Evolutionary conservation across 2,329 filamentous ascomycete genomes (phyloP).

Genomic region (Clonostachys rhizophaga): DNA sequence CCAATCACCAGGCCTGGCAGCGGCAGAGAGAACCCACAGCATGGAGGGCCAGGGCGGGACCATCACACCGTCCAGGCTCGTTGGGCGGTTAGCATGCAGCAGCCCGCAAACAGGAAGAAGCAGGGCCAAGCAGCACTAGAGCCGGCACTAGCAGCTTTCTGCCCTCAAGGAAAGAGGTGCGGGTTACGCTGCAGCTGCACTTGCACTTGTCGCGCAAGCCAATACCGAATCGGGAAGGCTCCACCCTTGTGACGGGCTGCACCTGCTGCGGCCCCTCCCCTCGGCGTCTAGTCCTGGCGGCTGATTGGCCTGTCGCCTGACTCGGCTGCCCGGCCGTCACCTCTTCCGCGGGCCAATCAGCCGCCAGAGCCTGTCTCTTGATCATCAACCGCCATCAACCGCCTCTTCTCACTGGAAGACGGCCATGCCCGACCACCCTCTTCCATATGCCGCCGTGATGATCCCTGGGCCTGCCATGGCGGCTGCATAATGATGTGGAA

Average conservation of each 20-base stretch:
- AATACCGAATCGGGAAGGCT: too few relatives aligned
- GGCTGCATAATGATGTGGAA: too few relatives aligned
- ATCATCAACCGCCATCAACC: too few relatives aligned
- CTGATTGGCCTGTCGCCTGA: slow-evolving; percentile 1
- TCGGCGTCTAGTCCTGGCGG: slow-evolving; percentile 2
- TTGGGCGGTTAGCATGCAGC: background rate
- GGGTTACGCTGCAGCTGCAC: background rate
- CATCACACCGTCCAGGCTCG: background rate
- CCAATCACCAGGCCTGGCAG: background rate
- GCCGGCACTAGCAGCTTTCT: background rate
- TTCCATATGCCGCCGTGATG: too few relatives aligned
- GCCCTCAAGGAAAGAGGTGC: background rate
- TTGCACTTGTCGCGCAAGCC: background rate
- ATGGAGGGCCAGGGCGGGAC: background rate
- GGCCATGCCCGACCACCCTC: too few relatives aligned
- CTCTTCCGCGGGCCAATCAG: background rate
- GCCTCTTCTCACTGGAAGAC: too few relatives aligned
- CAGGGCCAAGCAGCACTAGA: background rate
- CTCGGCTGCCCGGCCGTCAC: background rate
- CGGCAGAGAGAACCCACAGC: background rate
- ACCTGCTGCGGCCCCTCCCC: background rate
- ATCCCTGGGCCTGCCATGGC: too few relatives aligned
- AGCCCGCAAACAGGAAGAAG: background rate
- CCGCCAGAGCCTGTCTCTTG: background rate
- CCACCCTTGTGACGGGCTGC: too few relatives aligned